Evolutionary conservation across 2,329 filamentous ascomycete species (phyloP), one percentile per base, ranked within the genome.

Genomic region (Rhinocladiella mackenziei): DNA sequence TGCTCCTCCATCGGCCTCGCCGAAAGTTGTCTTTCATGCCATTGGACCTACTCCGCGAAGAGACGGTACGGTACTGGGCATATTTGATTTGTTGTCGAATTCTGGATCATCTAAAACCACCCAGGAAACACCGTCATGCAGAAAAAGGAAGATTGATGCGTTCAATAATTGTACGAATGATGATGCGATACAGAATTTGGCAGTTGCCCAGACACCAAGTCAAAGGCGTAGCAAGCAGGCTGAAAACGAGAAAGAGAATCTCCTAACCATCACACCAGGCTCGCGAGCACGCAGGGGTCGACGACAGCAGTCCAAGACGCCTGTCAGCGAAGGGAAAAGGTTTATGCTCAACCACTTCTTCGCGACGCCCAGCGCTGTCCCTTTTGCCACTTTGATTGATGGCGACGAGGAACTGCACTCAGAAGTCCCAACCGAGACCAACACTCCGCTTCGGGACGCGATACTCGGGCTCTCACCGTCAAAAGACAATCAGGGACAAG

Each of bases 11-110:
- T 33, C 50, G 5, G 45, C 57, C 18, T 60, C 61, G 10, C 60
- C 63, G 10, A 58, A 62, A 6, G 31, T 39, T 13, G 15, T 47
- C 13, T 51, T 70, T 2, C 65, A 66, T 32, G 51, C 62, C 6
- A 69, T 73, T 37, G 71, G 70, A 3, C 71, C 71, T 9, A 73
- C 71, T 2, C 71, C 71, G 1, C 69, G 73, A 45, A 65, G 70
- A 26, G 68, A 73, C 56, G 71, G 71, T 7, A 71, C 65, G 32
- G 63, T 69, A 0, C 53, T 74, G 2, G 71, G 71, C 1, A 59
- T 74, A 2, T 73, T 74, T 39, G 71, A 73, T 44, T 58, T 72
- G 31, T 60, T 74, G 3, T 68, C 68, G 3, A 62, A 64, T 14
- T 67, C 67, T 0, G 65, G 64, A 1, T 55, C 54, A 5, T 59